phyloP scores from a whole-genome alignment of 306 rosid species.

The Pyrus bretschneideri region DNA sequence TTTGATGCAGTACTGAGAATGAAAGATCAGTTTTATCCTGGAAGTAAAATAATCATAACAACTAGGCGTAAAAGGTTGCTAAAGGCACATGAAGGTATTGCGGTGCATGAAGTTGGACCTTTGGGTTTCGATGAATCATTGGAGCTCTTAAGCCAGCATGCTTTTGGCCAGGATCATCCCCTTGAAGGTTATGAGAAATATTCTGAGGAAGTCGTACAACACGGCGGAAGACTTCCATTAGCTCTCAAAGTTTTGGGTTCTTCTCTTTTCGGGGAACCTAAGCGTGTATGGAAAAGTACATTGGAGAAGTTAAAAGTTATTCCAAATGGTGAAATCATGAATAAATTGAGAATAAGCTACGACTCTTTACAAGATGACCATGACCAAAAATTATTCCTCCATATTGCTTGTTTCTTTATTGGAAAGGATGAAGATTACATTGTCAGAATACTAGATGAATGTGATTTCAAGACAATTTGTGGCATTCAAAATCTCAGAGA shows the following conservation, averaged over 20 bases:
- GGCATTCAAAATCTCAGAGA: no score
- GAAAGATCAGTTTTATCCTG: background rate
- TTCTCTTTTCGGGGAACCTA: no score
- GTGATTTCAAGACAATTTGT: no score
- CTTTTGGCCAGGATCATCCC: background rate
- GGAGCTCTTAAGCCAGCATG: background rate
- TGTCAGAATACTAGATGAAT: no score
- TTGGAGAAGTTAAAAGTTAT: no score
- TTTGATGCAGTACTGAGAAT: background rate
- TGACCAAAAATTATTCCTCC: no score
- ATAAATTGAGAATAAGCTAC: no score
- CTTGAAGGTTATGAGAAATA: background rate
- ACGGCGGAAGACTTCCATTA: background rate
- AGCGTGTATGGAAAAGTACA: no score
- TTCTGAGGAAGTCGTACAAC: background rate
- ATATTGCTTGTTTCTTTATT: no score
- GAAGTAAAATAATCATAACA: background rate
- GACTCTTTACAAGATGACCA: no score
- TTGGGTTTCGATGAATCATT: background rate
- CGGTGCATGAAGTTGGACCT: background rate
- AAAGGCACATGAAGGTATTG: background rate
- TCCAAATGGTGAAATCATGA: no score
- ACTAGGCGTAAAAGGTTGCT: background rate
- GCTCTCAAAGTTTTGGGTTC: background rate
- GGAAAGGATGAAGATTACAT: no score